Evolutionary conservation across 2,329 filamentous ascomycete species (phyloP), one percentile per base, ranked within the genome.

Genomic region (Cordyceps cicadae): DNA sequence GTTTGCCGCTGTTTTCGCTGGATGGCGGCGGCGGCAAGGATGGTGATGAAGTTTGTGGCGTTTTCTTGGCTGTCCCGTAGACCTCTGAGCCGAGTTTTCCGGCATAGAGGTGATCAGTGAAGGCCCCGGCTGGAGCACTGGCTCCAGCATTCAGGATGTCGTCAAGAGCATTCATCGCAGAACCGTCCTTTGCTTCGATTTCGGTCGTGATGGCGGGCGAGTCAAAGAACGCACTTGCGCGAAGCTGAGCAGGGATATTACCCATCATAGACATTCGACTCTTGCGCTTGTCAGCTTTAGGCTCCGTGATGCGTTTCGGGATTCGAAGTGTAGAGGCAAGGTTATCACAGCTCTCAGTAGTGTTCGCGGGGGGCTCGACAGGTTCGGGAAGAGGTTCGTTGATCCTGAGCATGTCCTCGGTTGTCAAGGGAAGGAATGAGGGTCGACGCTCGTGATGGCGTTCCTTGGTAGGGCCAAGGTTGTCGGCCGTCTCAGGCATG

Each of bases 191-290:
- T 59, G 87, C 70, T 65, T 87, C 79, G 24, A 87, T 76, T 14
- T 77, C 72, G 5, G 80, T 75, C 2, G 73, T 67, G 5, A 81
- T 70, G 3, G 83, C 78, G 0, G 87, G 87, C 24, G 84, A 67
- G 62, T 97, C 92, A 68, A 97, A 97, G 74, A 90, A 97, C 32
- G 89, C 85, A 67, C 87, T 96, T n/a, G 94, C 94, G 63, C 93
- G 85, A 41, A 97, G 80, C 67, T 96, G 91, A 0, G 93, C 85
- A 2, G 93, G 92, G 15, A 97, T 71, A 72, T 72, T 62, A 71
- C 62, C 62, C 17, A 65, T 54, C 39, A 62, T 61, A 5, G 72
- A 71, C 64, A 69, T 66, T 61, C 67, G 68, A 0, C 72, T 73
- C 62, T 73, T 72, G 60, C 69, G 69, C 48, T 71, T 70, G 5